Conservation (phyloP, 176 grass and related monocot genomes). For the Melocanna baccifera region DNA sequence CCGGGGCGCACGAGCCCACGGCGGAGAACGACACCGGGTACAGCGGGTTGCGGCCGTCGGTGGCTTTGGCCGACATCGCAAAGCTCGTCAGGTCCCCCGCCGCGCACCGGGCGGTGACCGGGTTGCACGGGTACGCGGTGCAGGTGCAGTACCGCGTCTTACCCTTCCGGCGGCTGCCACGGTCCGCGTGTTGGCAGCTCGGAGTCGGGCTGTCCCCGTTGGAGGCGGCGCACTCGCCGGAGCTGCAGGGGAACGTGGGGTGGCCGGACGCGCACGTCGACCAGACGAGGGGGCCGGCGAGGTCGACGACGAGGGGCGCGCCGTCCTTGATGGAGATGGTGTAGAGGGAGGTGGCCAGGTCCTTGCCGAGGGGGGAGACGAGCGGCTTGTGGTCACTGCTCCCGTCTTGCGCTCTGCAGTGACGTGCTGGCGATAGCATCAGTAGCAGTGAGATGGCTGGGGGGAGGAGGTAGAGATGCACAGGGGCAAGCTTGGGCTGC, state of each 20-base stretch:
- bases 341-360: constrained; percentile 34
- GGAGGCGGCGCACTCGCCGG: too few species aligned
- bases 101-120: constrained; percentile 35
- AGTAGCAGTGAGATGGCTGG: too few species aligned
- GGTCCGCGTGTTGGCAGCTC: too few species aligned
- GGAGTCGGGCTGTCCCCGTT: too few species aligned
- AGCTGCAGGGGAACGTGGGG: too few species aligned
- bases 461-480: too few species aligned
- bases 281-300: constrained; percentile 39
- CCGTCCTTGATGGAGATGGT: constrained; percentile 14
- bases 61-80: constrained; percentile 39
- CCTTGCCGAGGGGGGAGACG: neutral
- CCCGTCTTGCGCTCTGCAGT: too few species aligned
- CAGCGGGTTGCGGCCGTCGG: constrained; percentile 49
- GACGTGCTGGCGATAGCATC: too few species aligned
- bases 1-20: constrained; percentile 40
- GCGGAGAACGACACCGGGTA: neutral
- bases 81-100: constrained; percentile 17
- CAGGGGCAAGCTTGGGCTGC: too few species aligned
- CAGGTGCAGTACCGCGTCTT: too few species aligned
- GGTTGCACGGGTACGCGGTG: constrained; percentile 4
- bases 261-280: constrained; percentile 5
- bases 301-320: constrained; percentile 25
- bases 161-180: too few species aligned
- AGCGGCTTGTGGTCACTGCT: too few species aligned